Percentiles rank a stretch among this genome's conserved stretches.
Conservation (phyloP, 331 rosid genomes). For the Stylosanthes scabra region DNA sequence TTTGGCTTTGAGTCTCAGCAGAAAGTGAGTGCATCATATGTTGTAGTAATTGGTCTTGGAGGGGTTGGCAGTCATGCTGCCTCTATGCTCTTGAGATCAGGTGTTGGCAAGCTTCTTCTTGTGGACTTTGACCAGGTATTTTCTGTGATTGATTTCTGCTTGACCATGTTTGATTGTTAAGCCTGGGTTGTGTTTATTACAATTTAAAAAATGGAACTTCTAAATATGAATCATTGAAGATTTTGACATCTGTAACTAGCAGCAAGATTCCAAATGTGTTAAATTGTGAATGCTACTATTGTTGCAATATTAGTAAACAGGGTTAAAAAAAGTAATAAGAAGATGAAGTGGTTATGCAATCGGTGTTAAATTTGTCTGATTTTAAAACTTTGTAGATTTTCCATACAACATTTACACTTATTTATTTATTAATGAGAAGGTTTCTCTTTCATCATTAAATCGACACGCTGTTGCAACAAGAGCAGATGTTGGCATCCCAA, state of each 20-base stretch:
- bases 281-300: constrained; percentile 20
- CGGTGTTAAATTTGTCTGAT: constrained; percentile 31
- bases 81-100: constrained; percentile 89
- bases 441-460: constrained; percentile 94
- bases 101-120: constrained; percentile 93
- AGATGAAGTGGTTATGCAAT: constrained; percentile 21
- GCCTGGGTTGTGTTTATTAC: constrained; percentile 6
- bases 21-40: constrained; percentile 83
- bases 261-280: not conserved
- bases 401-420: constrained; percentile 40
- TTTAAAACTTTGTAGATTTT: constrained; percentile 13
- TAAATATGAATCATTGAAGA: constrained; percentile 9
- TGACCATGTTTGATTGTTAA: not conserved
- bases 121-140: constrained; percentile 97
- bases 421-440: constrained; percentile 68
- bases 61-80: constrained; percentile 99
- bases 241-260: constrained; percentile 25
- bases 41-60: constrained; percentile 98
- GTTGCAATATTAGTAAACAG: constrained; percentile 12
- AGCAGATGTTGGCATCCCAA: constrained; percentile 95
- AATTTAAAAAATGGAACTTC: not conserved
- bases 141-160: constrained; percentile 23
- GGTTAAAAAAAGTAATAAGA: constrained; percentile 19
- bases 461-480: constrained; percentile 99
- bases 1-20: constrained; percentile 81